A percentile compares a stretch with the other conserved stretches of the same genome.
Conservation (phyloP, 2,329 filamentous ascomycete species). For the Pseudocercospora eumusae region DNA sequence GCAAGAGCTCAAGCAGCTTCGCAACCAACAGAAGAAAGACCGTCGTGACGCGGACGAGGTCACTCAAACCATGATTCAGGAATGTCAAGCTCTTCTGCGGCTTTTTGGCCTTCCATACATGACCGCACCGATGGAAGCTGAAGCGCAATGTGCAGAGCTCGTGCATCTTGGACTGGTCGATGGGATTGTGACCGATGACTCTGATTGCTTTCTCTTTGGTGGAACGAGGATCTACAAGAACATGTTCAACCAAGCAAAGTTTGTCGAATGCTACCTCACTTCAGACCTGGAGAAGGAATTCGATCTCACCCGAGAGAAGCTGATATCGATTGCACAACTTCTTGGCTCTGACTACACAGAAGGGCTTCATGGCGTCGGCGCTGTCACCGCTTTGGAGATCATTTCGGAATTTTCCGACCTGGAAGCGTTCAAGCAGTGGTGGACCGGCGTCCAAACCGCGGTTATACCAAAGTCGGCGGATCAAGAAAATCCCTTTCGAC, state of each 20-base stretch:
- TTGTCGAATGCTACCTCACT: constrained; percentile 90
- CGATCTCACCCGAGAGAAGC: constrained; percentile 77
- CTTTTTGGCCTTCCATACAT: constrained; percentile 95
- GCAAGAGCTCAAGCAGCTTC: constrained; percentile 78
- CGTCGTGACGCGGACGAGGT: constrained; percentile 91
- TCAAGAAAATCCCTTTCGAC: constrained; percentile 65
- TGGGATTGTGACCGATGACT: constrained; percentile 96
- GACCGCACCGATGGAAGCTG: constrained; percentile 97
- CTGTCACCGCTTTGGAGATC: constrained; percentile 92
- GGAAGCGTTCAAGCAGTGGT: constrained; percentile 83
- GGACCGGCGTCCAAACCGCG: constrained; percentile 70
- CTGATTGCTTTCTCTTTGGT: constrained; percentile 93
- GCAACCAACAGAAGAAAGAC: constrained; percentile 95
- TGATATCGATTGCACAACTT: constrained; percentile 87
- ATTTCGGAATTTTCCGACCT: constrained; percentile 83
- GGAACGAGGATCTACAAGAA: constrained; percentile 98
- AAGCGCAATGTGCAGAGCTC: constrained; percentile 94
- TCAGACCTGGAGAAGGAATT: constrained; percentile 86
- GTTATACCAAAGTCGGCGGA: constrained; percentile 62
- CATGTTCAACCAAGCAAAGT: constrained; percentile 99
- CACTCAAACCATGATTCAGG: constrained; percentile 90
- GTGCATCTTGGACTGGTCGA: constrained; percentile 86
- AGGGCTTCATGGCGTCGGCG: constrained; percentile 84
- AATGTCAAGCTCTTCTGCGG: constrained; percentile 86
- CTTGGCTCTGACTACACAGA: constrained; percentile 95